Evolutionary conservation across 768 basidiomycete genomes (phyloP).

Genomic region (Trametes sanguinea): DNA sequence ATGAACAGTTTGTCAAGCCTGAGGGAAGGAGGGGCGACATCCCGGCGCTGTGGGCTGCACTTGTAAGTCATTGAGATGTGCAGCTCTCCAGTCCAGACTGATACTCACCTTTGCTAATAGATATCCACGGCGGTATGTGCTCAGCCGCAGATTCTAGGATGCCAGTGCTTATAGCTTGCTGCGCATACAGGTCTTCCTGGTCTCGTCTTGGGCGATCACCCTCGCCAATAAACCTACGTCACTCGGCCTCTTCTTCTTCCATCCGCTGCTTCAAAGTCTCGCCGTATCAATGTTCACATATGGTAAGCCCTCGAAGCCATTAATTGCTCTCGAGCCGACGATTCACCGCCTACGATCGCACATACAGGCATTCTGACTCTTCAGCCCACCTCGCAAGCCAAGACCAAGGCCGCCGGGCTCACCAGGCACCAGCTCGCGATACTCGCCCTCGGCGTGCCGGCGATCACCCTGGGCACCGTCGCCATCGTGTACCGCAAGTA

Average conservation of each 20-base stretch:
- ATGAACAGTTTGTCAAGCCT: constrained; percentile 29
- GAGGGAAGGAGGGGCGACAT: constrained; percentile 44
- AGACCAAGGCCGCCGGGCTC: constrained; percentile 66
- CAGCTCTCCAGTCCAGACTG: background rate
- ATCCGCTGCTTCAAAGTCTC: constrained; percentile 43
- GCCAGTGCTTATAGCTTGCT: background rate
- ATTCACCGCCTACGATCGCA: constrained; percentile 29
- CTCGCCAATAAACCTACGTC: constrained; percentile 27
- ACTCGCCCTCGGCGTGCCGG: constrained; percentile 54
- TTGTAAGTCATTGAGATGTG: constrained; percentile 36
- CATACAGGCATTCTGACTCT: constrained; percentile 68
- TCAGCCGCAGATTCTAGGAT: background rate
- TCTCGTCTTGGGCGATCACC: constrained; percentile 31
- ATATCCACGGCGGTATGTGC: constrained; percentile 1
- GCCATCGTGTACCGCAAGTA: constrained; percentile 67
- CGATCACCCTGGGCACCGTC: constrained; percentile 59
- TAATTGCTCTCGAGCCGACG: background rate
- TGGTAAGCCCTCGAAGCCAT: constrained; percentile 44
- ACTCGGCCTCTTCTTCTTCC: constrained; percentile 42
- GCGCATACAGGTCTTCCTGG: constrained; percentile 26
- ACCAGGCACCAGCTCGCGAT: constrained; percentile 68
- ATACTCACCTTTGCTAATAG: background rate
- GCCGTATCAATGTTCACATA: constrained; percentile 29
- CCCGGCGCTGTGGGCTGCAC: constrained; percentile 35
- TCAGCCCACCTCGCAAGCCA: constrained; percentile 69